These are phyloP conservation scores for Chrysoporthe puriensis DNA, from an alignment of 2,329 filamentous ascomycete species.

Conservation along the genomic window DNA sequence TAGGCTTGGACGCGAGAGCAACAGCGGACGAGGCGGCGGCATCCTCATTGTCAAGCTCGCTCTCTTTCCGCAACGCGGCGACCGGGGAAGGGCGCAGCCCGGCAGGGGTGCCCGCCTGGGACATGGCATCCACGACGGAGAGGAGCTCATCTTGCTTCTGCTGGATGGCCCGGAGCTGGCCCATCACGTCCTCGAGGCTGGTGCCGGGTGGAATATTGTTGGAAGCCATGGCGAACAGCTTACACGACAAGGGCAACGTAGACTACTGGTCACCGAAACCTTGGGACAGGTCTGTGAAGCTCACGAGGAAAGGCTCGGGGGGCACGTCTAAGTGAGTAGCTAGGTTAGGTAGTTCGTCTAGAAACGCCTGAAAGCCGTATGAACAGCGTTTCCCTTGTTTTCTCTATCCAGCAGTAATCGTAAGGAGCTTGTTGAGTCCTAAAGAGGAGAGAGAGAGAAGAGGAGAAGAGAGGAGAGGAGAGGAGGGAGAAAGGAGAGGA, in stretches of 20 bases:
- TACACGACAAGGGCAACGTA: conserved; percentile 3
- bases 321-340: conserved; percentile 1
- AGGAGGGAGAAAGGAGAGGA: not conserved
- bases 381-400: not conserved
- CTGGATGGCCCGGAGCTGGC: conserved; percentile 27
- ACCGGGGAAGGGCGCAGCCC: conserved; percentile 20
- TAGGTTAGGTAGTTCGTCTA: not conserved
- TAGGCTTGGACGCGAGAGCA: conserved; percentile 31
- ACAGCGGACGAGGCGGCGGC: conserved; percentile 28
- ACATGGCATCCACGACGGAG: conserved; percentile 28
- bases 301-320: not conserved
- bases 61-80: conserved; percentile 18
- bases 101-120: conserved; percentile 10
- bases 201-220: conserved; percentile 19
- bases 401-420: conserved; percentile 4
- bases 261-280: conserved; percentile 5
- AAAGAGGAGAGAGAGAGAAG: not conserved
- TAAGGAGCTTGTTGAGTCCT: conserved; percentile 1
- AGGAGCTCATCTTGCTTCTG: conserved; percentile 29
- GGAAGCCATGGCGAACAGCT: conserved; percentile 24
- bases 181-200: conserved; percentile 29
- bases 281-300: not conserved
- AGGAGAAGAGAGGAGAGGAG: not conserved
- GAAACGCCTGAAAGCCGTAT: conserved; percentile 1
- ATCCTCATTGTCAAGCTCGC: conserved; percentile 22